A percentile compares a stretch with the other conserved stretches of the same genome.
Evolutionary conservation across 1,139 yeast species (phyloP).

Genomic region (Candida sp.): DNA sequence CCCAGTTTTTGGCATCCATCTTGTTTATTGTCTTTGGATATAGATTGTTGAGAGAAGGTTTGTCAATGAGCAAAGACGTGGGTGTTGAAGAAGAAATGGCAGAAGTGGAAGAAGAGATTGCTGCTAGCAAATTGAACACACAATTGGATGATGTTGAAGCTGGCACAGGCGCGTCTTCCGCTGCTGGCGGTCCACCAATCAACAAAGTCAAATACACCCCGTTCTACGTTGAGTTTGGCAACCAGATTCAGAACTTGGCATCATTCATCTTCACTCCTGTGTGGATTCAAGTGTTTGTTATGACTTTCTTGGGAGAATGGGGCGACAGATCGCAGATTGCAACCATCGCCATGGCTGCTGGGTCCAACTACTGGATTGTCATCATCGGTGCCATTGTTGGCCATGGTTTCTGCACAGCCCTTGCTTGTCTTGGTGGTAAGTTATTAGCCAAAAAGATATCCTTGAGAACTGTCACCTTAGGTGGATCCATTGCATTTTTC

Average conservation of each 20-base stretch:
- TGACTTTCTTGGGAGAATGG: conserved; percentile 99
- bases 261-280: conserved; percentile 78
- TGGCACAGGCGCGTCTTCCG: conserved; percentile 33
- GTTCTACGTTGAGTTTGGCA: conserved; percentile 32
- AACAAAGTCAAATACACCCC: conserved; percentile 12
- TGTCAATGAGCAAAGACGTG: conserved; percentile 75
- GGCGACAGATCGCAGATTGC: conserved; percentile 99
- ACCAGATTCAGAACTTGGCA: conserved; percentile 54
- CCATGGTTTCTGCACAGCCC: conserved; percentile 86
- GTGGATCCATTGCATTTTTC: conserved; percentile 88
- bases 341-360: conserved; percentile 99
- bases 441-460: conserved; percentile 87
- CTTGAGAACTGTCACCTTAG: conserved; percentile 89
- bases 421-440: conserved; percentile 96
- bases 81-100: conserved; percentile 97
- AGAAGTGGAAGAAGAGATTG: conserved; percentile 95
- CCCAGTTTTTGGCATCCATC: conserved; percentile 81
- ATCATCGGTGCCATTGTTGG: conserved; percentile 91
- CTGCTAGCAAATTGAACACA: conserved; percentile 58
- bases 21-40: conserved; percentile 86
- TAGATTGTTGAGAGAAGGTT: conserved; percentile 79
- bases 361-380: conserved; percentile 89
- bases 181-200: conserved; percentile 6
- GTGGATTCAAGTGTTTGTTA: conserved; percentile 93
- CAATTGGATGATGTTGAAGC: conserved; percentile 61